phyloP scores from a whole-genome alignment of 2,329 filamentous ascomycete genomes.

The Fonsecaea pedrosoi region DNA sequence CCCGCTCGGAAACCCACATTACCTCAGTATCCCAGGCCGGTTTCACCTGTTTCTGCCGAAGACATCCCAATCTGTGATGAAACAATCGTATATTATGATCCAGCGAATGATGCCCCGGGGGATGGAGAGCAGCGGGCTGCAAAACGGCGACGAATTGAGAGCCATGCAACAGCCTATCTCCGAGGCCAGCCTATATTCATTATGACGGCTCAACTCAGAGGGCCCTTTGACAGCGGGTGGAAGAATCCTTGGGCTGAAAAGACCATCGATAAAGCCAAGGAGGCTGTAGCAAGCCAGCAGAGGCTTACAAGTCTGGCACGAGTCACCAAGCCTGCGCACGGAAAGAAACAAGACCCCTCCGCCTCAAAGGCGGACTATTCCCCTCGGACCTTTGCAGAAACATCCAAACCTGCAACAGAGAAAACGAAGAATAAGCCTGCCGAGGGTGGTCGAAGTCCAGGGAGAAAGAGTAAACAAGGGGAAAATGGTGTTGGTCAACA shows the following conservation, averaged over 20 bases:
- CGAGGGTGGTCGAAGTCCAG: neutral
- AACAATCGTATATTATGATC: slow-evolving; percentile 35
- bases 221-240: slow-evolving; percentile 55
- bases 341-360: neutral
- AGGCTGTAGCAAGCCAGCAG: neutral
- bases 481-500: no score
- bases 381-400: no score
- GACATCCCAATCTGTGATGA: slow-evolving; percentile 33
- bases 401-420: neutral
- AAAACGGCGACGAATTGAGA: slow-evolving; percentile 53
- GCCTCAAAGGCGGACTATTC: neutral
- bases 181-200: slow-evolving; percentile 54
- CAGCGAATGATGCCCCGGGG: slow-evolving; percentile 13
- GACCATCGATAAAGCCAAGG: slow-evolving; percentile 38
- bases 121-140: slow-evolving; percentile 39
- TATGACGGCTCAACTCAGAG: slow-evolving; percentile 52
- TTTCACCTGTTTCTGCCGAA: slow-evolving; percentile 33
- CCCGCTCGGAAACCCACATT: slow-evolving; percentile 20
- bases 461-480: neutral
- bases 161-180: slow-evolving; percentile 49
- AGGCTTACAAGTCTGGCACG: neutral
- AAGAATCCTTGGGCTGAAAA: slow-evolving; percentile 51
- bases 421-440: neutral
- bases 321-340: slow-evolving; percentile 6
- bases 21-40: slow-evolving; percentile 37